phyloP scores from a whole-genome alignment of 75 land plant genomes.

The Cupressus sempervirens region DNA sequence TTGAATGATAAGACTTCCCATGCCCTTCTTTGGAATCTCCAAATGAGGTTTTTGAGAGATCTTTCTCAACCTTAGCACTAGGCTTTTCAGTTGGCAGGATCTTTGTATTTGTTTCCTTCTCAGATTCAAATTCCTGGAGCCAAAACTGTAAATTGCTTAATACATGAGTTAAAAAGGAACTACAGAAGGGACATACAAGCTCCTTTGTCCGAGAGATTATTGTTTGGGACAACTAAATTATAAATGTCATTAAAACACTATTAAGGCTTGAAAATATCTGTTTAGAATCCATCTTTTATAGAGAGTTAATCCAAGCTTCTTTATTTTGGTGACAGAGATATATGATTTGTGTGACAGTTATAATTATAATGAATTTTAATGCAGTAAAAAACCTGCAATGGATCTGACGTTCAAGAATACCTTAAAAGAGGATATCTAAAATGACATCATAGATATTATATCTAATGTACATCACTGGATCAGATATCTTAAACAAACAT shows the following conservation, averaged over 20 bases:
- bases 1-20: conserved; percentile 33
- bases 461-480: neutral
- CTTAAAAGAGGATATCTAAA: neutral
- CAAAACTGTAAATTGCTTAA: neutral
- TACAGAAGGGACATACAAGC: neutral
- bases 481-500: neutral
- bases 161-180: neutral
- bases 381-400: neutral
- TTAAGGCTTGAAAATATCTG: neutral
- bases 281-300: neutral
- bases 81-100: neutral
- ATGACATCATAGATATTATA: neutral
- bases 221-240: neutral
- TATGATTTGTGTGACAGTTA: neutral
- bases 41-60: conserved; percentile 4
- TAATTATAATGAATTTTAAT: neutral
- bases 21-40: conserved; percentile 25
- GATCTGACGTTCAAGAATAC: neutral
- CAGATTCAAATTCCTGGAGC: conserved; percentile 15
- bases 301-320: too few relatives aligned
- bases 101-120: conserved; percentile 8
- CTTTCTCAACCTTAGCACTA: conserved; percentile 26
- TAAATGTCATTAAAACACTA: neutral
- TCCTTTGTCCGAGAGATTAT: neutral
- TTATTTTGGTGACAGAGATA: neutral